Evolutionary conservation across 169 alveolate species (phyloP), one percentile per base, ranked within the genome.

Genomic region (Cardiosporidium cionae): DNA sequence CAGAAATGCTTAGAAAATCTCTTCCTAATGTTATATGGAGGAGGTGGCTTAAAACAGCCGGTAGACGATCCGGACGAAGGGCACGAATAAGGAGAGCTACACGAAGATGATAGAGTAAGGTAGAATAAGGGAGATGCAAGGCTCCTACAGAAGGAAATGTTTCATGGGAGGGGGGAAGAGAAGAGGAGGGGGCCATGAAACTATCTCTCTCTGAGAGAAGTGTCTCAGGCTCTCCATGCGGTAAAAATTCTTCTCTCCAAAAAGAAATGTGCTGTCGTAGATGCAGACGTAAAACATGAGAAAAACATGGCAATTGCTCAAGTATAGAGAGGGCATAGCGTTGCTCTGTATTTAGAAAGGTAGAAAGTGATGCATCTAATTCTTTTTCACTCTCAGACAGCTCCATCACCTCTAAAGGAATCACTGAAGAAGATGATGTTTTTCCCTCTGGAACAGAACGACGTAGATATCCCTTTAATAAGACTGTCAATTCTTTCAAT

Each of bases 21-120:
- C 86, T 85, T 0, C 97, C 97, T 23, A 96, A 84, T 22, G 93
- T 92, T 32, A 82, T 73, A 53, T 91, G 87, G 31, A 94, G 87
- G 27, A 96, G 81, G 52, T 81, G 74, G 70, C 86, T 84, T 33
- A 91, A 87, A 28, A 87, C 84, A 33, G 84, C 85, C 53, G 85
- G 73, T 83, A 96, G 88, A 75, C 98, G 87, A 70, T 96, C 99
- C 4, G 99, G 97, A 72, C 99, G 89, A 44, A 96, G 68, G 28
- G 95, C 92, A 86, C 91, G 87, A 4, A 92, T 72, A 27, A 94
- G 73, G 31, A 88, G 72, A 23, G 88, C 65, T 70, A 86, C 81
- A 34, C 79, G 70, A 22, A 79, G 66, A 9, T 23, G 52, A 7
- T 16, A 22, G 35, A 77, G 28, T 76, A 74, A 77, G 58, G 29